Base-by-base conservation (phyloP, 371 early-diverging fungal genomes). In the Mortierella sp. region DNA sequence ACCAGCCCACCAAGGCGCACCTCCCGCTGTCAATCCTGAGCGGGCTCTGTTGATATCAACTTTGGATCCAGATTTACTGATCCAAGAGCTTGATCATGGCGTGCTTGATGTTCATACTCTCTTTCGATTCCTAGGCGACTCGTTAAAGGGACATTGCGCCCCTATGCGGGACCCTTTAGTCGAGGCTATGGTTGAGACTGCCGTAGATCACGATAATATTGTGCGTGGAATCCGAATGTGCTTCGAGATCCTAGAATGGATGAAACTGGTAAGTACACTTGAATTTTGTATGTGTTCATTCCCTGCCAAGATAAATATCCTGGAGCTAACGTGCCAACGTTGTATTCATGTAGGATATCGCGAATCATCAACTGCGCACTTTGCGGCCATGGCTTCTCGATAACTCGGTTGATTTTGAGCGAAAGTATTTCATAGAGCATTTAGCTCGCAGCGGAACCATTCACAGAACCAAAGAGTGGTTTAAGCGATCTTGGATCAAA, bases 201-300 rank as follows among this genome's bases (percentile, higher is more conserved):
- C 75, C 6, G 81, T 80, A 8, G 59, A 75, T 40, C 65, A 41
- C 21, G 75, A 88, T 11, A 75, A 90, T 33, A 84, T 89, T 69
- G 87, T 85, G 4, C 82, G 84, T 33, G 88, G 90, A 0, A 71
- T 94, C 69, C 83, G 88, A 15, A 69, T 84, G 55, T 89, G 88
- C 66, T 93, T 93, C 83, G 88, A 90, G 59, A 87, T 92, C 8
- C 45, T 93, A 28, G 95, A 94, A 72, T 79, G 88, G 47, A 93
- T 94, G 89, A 93, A 93, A 70, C 74, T 94, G 80, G 94, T 93
- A 84, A 69, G 36, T 59, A 59, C 57, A 57, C 57, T 57, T 19
- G 15, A 19, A 8, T 55, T 55, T 59, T 84, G 22, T 22, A 32
- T 62, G 32, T 60, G 3, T 47, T 58, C 21, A n/a, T 55, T 21